Evolutionary conservation across 202 grass and related monocot genomes (phyloP), one percentile per base, ranked within the genome.

Genomic region (Schoenoplectus triqueter): DNA sequence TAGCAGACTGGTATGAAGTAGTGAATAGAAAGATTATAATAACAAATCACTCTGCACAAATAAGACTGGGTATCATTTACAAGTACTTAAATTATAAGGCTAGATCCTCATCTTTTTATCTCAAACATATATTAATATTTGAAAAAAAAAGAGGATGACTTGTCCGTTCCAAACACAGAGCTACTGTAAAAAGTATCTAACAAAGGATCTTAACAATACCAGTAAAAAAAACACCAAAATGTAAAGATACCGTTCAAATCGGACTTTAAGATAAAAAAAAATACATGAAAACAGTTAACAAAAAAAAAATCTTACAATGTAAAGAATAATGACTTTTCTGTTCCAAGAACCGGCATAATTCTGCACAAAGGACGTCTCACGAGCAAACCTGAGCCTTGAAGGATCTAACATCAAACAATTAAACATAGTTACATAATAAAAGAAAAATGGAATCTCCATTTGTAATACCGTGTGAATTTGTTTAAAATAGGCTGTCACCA

Each of bases 281-380:
- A 44, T 2, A 21, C 0, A 67, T 22, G 4, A 17, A 44, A 49
- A 73, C 56, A 72, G 31, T 31, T 31, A 31, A 31, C 31, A 31
- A 31, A 31, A 84, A 52, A 31, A 13, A 18, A 56, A 60, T 19
- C 44, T 74, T 73, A 66, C 54, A 74, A 78, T 85, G 72, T 60
- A 85, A 66, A 85, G 6, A 55, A 88, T 11, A 64, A 90, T 15
- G 5, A 69, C 66, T 42, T 76, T 66, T 89, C 78, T 92, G 71
- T 89, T 95, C 65, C 92, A 81, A 19, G 87, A 86, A 51, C 92
- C 94, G 84, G 94, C 88, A 86, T 98, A 88, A 39, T 94, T 65
- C 85, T 86, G 90, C 39, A 98, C 96, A 84, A 98, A 98, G 1
- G 96, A 92, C 6, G 91, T 95, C 69, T 98, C 91, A 75, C 86